Conservation (phyloP, 495 filamentous ascomycete species). For the Hyaloscypha variabilis region DNA sequence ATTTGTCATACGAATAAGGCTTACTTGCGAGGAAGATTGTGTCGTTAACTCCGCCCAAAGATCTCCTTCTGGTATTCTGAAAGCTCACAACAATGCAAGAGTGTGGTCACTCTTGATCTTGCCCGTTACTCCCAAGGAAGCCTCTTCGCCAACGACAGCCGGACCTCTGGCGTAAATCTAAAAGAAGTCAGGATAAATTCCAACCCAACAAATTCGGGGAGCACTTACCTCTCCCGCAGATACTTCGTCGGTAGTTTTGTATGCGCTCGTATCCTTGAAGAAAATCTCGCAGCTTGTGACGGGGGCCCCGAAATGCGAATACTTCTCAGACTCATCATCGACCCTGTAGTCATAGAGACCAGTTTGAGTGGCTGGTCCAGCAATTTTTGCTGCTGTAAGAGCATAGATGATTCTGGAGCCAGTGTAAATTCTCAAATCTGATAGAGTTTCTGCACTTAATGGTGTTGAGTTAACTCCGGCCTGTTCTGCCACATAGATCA, state of each 20-base stretch:
- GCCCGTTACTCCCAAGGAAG: slow-evolving; percentile 58
- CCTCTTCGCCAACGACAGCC: slow-evolving; percentile 66
- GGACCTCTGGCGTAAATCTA: slow-evolving; percentile 69
- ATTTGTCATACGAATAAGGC: not conserved
- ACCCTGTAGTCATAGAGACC: slow-evolving; percentile 85
- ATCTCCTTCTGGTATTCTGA: not conserved
- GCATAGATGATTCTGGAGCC: slow-evolving; percentile 84
- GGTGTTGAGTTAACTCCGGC: slow-evolving; percentile 51
- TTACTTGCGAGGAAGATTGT: not conserved
- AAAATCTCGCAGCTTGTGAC: slow-evolving; percentile 78
- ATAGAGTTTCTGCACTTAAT: slow-evolving; percentile 67
- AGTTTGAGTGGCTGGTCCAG: slow-evolving; percentile 83
- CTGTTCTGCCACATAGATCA: slow-evolving; percentile 69
- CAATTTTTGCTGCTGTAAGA: slow-evolving; percentile 77
- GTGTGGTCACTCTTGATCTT: slow-evolving; percentile 57
- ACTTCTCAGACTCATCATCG: slow-evolving; percentile 37
- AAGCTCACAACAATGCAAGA: slow-evolving; percentile 40
- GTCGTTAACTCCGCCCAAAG: not conserved
- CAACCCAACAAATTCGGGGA: slow-evolving; percentile 1
- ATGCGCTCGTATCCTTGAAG: slow-evolving; percentile 58
- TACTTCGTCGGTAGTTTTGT: slow-evolving; percentile 61
- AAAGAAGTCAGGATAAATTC: slow-evolving; percentile 20
- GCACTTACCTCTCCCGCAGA: slow-evolving; percentile 65
- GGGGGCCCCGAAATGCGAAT: slow-evolving; percentile 81
- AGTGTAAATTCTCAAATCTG: slow-evolving; percentile 79